phyloP scores from a whole-genome alignment of 2,329 filamentous ascomycete genomes.

The Microcera coccophila region DNA sequence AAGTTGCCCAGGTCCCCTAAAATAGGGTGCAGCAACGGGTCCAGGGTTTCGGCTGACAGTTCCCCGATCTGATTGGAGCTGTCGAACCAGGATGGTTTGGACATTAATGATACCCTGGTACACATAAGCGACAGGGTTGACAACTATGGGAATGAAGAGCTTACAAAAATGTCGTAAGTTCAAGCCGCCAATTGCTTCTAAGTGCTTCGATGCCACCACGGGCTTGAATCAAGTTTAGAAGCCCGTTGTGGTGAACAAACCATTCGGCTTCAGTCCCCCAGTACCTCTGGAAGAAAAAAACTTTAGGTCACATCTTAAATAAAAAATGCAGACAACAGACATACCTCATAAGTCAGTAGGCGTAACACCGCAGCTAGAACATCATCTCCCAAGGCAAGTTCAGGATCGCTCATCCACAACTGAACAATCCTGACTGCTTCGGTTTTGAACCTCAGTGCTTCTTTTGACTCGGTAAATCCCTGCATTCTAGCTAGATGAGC shows the following conservation, averaged over 20 bases:
- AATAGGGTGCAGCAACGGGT: background rate
- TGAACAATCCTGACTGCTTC: slow-evolving; percentile 35
- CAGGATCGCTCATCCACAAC: slow-evolving; percentile 30
- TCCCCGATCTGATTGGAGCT: background rate
- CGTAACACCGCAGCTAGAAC: slow-evolving; percentile 1
- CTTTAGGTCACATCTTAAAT: background rate
- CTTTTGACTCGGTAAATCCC: slow-evolving; percentile 21
- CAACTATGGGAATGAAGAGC: background rate
- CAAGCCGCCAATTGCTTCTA: background rate
- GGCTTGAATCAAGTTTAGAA: background rate
- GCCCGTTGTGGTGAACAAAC: background rate
- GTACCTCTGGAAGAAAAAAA: background rate
- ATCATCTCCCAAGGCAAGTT: slow-evolving; percentile 31
- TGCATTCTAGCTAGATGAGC: slow-evolving; percentile 36
- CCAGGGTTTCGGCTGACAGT: background rate
- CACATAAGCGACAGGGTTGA: background rate
- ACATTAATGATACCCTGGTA: background rate
- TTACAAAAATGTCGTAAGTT: background rate
- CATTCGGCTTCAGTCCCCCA: background rate
- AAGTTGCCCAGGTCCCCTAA: background rate
- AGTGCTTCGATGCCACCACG: background rate
- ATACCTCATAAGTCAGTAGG: background rate
- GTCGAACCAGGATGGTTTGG: background rate
- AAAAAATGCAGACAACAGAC: background rate
- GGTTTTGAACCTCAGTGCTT: slow-evolving; percentile 31